Evolutionary conservation across 2,329 filamentous ascomycete genomes (phyloP).

Genomic region (Bipolaris cookei): DNA sequence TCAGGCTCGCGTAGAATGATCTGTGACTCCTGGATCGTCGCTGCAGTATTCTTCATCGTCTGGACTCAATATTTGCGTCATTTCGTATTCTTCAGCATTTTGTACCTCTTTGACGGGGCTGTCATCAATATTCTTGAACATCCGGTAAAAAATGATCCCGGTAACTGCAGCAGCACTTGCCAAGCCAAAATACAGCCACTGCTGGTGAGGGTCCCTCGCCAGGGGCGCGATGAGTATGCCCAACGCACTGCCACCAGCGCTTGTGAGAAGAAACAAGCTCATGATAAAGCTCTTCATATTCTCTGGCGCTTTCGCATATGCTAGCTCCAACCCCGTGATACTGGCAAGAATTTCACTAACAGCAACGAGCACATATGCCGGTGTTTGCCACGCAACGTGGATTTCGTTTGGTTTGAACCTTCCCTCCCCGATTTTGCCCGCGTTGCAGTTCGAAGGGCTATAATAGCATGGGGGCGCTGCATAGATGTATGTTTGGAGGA

Average conservation of each 20-base stretch:
- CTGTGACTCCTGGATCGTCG: background rate
- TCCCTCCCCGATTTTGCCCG: constrained; percentile 39
- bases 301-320: constrained; percentile 55
- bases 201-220: constrained; percentile 67
- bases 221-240: constrained; percentile 66
- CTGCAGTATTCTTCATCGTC: constrained; percentile 10
- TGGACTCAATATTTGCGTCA: constrained; percentile 4
- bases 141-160: constrained; percentile 61
- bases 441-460: constrained; percentile 48
- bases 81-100: constrained; percentile 25
- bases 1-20: background rate
- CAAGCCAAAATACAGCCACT: constrained; percentile 71
- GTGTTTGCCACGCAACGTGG: constrained; percentile 55
- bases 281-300: constrained; percentile 58
- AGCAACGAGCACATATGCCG: constrained; percentile 55
- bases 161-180: constrained; percentile 56
- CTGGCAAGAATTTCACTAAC: constrained; percentile 55
- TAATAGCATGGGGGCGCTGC: constrained; percentile 59
- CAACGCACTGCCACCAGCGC: constrained; percentile 64
- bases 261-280: constrained; percentile 66
- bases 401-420: constrained; percentile 50
- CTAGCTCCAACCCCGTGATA: constrained; percentile 57
- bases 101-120: constrained; percentile 1
- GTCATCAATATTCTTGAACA: constrained; percentile 46
- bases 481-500: constrained; percentile 65